Conservation (phyloP, 495 filamentous ascomycete species). For the Neurospora terricola region DNA sequence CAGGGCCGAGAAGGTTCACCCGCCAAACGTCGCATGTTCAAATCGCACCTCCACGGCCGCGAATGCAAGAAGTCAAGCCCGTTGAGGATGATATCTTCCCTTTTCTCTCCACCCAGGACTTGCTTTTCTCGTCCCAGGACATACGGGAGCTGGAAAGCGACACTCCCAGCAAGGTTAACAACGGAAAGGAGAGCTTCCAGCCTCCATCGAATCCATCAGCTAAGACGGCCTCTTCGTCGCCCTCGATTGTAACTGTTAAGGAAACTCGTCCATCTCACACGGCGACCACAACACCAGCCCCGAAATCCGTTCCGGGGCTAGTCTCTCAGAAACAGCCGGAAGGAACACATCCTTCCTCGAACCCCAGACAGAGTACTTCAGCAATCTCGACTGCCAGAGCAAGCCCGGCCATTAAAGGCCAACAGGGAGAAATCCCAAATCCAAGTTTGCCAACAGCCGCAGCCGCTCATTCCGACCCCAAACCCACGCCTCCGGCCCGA, state of each 20-base stretch:
- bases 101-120: slow-evolving; percentile 37
- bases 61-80: not conserved
- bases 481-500: not conserved
- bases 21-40: not conserved
- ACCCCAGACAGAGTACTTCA: not conserved
- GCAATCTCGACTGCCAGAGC: not conserved
- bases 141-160: slow-evolving; percentile 30
- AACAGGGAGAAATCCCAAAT: not conserved
- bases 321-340: not conserved
- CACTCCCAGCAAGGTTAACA: slow-evolving; percentile 5
- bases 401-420: not conserved
- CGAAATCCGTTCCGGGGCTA: not conserved
- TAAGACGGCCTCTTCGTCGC: not conserved
- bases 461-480: not conserved
- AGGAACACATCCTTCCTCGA: not conserved
- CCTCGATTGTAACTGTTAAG: not conserved
- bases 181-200: not conserved
- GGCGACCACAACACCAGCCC: not conserved
- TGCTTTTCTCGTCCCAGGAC: slow-evolving; percentile 37
- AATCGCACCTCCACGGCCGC: not conserved
- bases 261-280: not conserved
- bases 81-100: slow-evolving; percentile 12
- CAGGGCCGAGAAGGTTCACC: not conserved
- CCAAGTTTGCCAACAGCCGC: not conserved
- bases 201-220: not conserved